phyloP scores from a whole-genome alignment of 805 yeast species.

The Suhomyces sp. region DNA sequence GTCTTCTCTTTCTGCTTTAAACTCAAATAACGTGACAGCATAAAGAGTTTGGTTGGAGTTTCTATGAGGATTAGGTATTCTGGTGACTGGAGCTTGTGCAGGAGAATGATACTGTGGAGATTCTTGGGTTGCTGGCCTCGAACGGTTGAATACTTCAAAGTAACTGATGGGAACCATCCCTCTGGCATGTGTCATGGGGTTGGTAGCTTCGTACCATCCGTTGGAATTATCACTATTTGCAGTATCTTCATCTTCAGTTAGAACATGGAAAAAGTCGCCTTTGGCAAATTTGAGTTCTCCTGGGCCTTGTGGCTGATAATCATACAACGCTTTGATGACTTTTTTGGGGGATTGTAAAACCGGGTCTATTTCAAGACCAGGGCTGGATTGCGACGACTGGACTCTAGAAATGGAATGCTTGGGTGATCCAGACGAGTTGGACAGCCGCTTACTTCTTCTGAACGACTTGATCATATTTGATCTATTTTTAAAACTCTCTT shows the following conservation, averaged over 20 bases:
- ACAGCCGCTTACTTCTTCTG: constrained; percentile 40
- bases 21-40: constrained; percentile 83
- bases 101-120: constrained; percentile 1
- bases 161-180: constrained; percentile 88
- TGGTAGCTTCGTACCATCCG: constrained; percentile 85
- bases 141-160: constrained; percentile 73
- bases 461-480: constrained; percentile 38
- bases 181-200: constrained; percentile 70
- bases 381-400: constrained; percentile 14
- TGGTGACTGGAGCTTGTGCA: neutral
- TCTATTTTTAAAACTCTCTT: neutral
- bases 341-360: constrained; percentile 61
- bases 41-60: constrained; percentile 53
- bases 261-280: constrained; percentile 88
- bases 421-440: constrained; percentile 26
- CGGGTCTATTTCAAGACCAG: constrained; percentile 14
- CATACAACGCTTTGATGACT: constrained; percentile 78
- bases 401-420: constrained; percentile 34
- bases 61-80: constrained; percentile 10
- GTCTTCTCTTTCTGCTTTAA: constrained; percentile 77
- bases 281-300: constrained; percentile 74
- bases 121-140: constrained; percentile 36
- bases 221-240: constrained; percentile 48
- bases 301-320: constrained; percentile 73
- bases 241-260: constrained; percentile 24